Percentiles rank a stretch among this genome's conserved stretches.
phyloP scores from a whole-genome alignment of 2,329 filamentous ascomycete species.

The Nothophaeocryptopus gaeumannii region DNA sequence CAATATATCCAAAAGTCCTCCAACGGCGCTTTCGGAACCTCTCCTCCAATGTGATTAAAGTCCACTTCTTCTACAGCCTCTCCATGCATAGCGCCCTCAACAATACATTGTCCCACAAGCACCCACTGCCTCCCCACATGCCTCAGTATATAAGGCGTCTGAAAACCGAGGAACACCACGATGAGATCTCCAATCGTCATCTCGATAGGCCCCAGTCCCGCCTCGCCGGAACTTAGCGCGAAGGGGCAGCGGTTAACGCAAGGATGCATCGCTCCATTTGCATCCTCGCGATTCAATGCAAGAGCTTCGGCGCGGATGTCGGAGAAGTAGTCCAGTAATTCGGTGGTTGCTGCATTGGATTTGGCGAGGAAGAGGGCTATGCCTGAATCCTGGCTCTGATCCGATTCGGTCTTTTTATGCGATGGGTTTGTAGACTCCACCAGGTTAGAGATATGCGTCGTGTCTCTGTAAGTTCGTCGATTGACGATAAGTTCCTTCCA shows the following conservation, averaged over 20 bases:
- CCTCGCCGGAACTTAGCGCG: neutral
- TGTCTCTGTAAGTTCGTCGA: neutral
- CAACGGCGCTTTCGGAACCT: constrained; percentile 4
- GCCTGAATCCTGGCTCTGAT: neutral
- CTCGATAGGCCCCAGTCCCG: neutral
- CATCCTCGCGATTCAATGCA: neutral
- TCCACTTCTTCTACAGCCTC: constrained; percentile 3
- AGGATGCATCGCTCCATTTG: neutral
- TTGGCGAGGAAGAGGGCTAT: neutral
- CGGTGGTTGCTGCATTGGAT: constrained; percentile 1
- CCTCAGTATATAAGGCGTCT: neutral
- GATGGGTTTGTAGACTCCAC: too few relatives aligned
- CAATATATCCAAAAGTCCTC: constrained; percentile 4
- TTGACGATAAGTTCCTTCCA: neutral
- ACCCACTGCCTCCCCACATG: neutral
- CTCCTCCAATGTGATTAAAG: neutral
- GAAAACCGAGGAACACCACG: neutral
- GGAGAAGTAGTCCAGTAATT: neutral
- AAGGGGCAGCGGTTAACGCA: constrained; percentile 3
- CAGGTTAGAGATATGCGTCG: neutral
- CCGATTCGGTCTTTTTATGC: too few relatives aligned
- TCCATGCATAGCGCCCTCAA: constrained; percentile 3
- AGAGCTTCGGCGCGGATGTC: neutral
- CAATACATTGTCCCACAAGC: constrained; percentile 1
- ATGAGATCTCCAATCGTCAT: neutral